Conservation (phyloP, 192 early-diverging fungal species). For the Rhizophagus prolifer region DNA sequence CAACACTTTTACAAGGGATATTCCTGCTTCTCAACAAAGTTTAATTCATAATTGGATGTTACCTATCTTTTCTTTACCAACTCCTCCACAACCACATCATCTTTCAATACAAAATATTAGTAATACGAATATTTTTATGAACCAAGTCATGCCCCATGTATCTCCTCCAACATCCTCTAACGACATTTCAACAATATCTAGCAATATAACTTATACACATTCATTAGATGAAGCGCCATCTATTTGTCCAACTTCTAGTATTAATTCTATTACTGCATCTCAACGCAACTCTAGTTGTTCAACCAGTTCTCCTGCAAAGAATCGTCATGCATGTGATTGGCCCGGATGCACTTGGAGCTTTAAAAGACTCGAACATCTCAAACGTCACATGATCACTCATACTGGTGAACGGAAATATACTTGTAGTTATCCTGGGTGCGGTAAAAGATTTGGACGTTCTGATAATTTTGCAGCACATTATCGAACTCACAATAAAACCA, state of each 20-base stretch:
- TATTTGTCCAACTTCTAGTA: not conserved
- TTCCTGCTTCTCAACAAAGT: not conserved
- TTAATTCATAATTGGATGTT: not conserved
- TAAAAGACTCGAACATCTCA: slow-evolving; percentile 80
- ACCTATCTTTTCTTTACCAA: not conserved
- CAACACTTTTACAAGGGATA: not conserved
- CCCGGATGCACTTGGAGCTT: slow-evolving; percentile 57
- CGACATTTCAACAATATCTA: not conserved
- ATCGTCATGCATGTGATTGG: slow-evolving; percentile 39
- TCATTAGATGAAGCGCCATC: too few species aligned
- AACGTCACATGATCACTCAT: slow-evolving; percentile 77
- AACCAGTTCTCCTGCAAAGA: not conserved
- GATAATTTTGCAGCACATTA: slow-evolving; percentile 77
- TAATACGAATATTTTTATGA: not conserved
- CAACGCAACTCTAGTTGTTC: not conserved
- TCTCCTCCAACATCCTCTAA: not conserved
- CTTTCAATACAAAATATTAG: not conserved
- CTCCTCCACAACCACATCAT: not conserved
- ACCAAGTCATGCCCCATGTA: not conserved
- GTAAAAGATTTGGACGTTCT: slow-evolving; percentile 77
- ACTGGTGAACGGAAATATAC: slow-evolving; percentile 72
- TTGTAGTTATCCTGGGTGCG: slow-evolving; percentile 70
- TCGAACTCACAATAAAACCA: slow-evolving; percentile 53
- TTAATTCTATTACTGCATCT: not conserved
- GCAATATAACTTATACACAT: not conserved